Conservation (phyloP, 306 rosid genomes). For the Casuarina glauca region DNA sequence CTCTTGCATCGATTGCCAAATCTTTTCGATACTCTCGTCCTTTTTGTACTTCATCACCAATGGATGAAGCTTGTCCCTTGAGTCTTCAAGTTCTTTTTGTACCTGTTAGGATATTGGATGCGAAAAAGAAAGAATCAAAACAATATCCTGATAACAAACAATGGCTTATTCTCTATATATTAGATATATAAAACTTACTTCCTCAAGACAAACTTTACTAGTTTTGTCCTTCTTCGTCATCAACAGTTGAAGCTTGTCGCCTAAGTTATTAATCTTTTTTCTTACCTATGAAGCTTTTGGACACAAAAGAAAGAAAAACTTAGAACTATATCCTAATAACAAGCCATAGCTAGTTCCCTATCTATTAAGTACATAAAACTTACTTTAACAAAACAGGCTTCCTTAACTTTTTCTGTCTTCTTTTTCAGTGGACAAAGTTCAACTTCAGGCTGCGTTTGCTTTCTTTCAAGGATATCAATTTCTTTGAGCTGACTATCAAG, state of each 20-base stretch:
- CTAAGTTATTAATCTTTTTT: too few relatives aligned
- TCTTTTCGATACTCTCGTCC: slow-evolving; percentile 81
- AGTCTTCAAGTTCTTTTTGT: slow-evolving; percentile 74
- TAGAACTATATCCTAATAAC: neutral
- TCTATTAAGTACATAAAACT: neutral
- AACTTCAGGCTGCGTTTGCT: slow-evolving; percentile 75
- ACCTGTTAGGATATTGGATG: slow-evolving; percentile 46
- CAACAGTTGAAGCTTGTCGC: too few relatives aligned
- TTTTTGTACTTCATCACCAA: slow-evolving; percentile 76
- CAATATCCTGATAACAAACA: too few relatives aligned
- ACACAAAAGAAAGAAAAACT: too few relatives aligned
- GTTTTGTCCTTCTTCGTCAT: too few relatives aligned
- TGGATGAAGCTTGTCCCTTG: slow-evolving; percentile 92
- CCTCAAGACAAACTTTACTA: too few relatives aligned
- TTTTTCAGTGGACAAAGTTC: slow-evolving; percentile 85
- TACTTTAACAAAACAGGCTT: slow-evolving; percentile 88
- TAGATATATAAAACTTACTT: too few relatives aligned
- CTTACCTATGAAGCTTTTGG: too few relatives aligned
- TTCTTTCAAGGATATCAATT: slow-evolving; percentile 82
- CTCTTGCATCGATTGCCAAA: slow-evolving; percentile 69
- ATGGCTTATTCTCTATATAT: too few relatives aligned
- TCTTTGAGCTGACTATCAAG: slow-evolving; percentile 97
- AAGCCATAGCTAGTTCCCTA: neutral
- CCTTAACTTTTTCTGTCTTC: slow-evolving; percentile 87
- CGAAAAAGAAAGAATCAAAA: neutral